Base-by-base conservation (phyloP, 441 rosid genomes). In the Gossypium davidsonii region DNA sequence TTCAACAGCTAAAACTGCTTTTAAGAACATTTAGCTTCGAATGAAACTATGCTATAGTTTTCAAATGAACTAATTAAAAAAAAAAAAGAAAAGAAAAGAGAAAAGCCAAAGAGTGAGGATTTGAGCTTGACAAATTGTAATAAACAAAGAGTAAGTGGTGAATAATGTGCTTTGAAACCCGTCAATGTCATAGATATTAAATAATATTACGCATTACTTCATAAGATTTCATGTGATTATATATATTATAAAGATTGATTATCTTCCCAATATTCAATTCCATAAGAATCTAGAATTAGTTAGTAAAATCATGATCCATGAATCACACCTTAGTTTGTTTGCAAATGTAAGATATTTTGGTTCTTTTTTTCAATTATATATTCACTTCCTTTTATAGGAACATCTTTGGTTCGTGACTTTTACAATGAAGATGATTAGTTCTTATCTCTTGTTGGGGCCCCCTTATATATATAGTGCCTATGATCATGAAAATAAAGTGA, bases 401-500 rank as follows among this genome's bases (percentile, higher is more conserved):
- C 2, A 28, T 15, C 23, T 34, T 34, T 34, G 4, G 5, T 7
- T 48, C 3, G n/a, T 48, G 12, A 12, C 52, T 48, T 48, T 14
- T 48, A 48, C n/a, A 18, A 37, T 10, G 8, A 10, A 37, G 49
- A 63, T 31, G 37, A 31, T 31, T 31, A 31, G 37, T 31, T 31
- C 37, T 31, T 31, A 31, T 63, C 48, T 3, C 14, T 39, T 6
- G 7, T 63, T 17, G 17, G 15, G 67, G 51, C 49, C 20, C 26
- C 67, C 18, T 37, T 6, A 34, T 31, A 17, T 31, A 17, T 31
- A 17, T 37, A 17, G 67, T 17, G 67, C 26, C 6, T 9, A n/a
- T 9, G 67, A 37, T 15, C 42, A 3, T 63, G 67, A 37, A 63
- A 63, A 63, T 37, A 63, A 37, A 63, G 67, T 63, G 49, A 39